Conservation (phyloP, 2,329 filamentous ascomycete genomes). For the Ophiostoma triangulosporum region DNA sequence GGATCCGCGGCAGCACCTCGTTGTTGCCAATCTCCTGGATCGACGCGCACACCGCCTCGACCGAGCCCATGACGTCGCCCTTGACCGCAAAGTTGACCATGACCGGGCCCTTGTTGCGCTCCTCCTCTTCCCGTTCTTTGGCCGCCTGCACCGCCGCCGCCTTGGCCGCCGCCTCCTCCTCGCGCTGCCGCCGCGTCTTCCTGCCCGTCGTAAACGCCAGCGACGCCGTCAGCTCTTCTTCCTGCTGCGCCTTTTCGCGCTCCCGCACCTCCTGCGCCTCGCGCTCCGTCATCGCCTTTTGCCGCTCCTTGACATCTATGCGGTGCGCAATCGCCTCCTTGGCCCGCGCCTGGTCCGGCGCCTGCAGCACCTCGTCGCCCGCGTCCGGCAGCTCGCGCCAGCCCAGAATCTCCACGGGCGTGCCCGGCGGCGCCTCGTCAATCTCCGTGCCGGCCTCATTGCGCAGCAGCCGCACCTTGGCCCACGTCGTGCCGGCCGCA, state of each 20-base stretch:
- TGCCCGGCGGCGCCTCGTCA: conserved; percentile 66
- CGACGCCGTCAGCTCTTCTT: background rate
- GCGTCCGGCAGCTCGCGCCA: conserved; percentile 76
- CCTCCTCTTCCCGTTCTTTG: conserved; percentile 20
- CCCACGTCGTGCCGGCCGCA: conserved; percentile 80
- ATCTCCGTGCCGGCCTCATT: conserved; percentile 73
- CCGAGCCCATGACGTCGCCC: conserved; percentile 84
- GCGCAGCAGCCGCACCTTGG: conserved; percentile 66
- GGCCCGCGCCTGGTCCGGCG: conserved; percentile 54
- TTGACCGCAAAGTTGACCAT: conserved; percentile 76
- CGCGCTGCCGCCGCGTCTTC: background rate
- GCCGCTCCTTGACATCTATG: conserved; percentile 54
- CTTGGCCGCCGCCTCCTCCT: conserved; percentile 19
- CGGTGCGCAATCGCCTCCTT: conserved; percentile 68
- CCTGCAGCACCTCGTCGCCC: conserved; percentile 78
- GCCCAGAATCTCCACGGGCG: conserved; percentile 84
- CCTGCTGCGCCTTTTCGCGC: background rate
- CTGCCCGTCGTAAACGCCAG: background rate
- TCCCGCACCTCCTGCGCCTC: conserved; percentile 51
- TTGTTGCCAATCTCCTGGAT: conserved; percentile 70
- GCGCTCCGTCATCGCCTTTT: conserved; percentile 67
- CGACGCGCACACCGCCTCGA: conserved; percentile 73
- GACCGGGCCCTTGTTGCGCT: conserved; percentile 24
- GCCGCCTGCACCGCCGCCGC: conserved; percentile 23
- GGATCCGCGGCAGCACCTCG: conserved; percentile 64